Base-by-base conservation (phyloP, 805 yeast genomes). In the Grigorovia yakushimaensis region DNA sequence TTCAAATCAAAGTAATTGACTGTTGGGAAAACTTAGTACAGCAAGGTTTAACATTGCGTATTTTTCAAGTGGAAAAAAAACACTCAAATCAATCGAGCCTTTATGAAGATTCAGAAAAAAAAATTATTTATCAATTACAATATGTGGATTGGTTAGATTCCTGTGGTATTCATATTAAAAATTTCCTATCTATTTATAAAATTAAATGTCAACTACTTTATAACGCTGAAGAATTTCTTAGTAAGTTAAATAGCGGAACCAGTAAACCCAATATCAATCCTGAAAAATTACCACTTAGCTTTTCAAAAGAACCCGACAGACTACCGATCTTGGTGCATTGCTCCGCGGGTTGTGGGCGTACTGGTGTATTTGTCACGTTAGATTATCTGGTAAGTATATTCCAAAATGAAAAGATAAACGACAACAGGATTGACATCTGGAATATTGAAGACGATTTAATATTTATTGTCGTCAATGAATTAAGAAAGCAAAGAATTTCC, bases 311-410 rank as follows among this genome's bases (percentile, higher is more conserved):
- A 44, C 10, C 47, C 15, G 17, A 42, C 7, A 33, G 33, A 11
- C 4, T 60, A 1, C 88, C 91, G n/a, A 67, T 81, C 4, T 61
- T 87, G 44, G 83, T 82, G 10, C 98, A 93, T 63, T 91, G 98
- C 59, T 87, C 96, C 3, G 98, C 98, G 0, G 98, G 98, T 0
- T 89, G 94, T 56, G 98, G 98, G 8, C 72, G 98, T 48, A 86
- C 98, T 0, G 98, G 98, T 1, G 88, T 95, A 0, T 84, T 80
- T 56, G 78, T 87, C 43, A 77, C 88, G 0, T 65, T 84, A 38
- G 93, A 86, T 57, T 73, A 66, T 47, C 43, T 71, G 2, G 53
- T 70, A 46, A 65, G 63, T 45, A 46, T 64, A 5, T 50, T 64
- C 9, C 70, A 55, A 50, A 73, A 40, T 55, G 69, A 53, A 64